Evolutionary conservation across 495 filamentous ascomycete genomes (phyloP).

Genomic region (Durotheca rogersii): DNA sequence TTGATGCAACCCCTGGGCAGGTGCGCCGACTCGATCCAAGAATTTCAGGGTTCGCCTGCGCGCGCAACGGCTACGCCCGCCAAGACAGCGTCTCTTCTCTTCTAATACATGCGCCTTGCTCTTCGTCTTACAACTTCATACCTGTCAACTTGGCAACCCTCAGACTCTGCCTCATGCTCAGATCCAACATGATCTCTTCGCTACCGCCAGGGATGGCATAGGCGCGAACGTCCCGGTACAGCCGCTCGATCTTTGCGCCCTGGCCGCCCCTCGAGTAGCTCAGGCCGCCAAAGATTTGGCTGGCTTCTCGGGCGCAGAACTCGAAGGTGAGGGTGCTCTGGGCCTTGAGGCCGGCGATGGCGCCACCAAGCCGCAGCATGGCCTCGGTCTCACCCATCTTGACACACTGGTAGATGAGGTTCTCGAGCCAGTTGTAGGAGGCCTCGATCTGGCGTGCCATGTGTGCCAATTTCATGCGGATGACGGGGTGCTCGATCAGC

Average conservation of each 20-base stretch:
- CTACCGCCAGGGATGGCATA: slow-evolving; percentile 96
- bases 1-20: slow-evolving; percentile 11
- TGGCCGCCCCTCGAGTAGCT: slow-evolving; percentile 92
- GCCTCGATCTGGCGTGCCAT: slow-evolving; percentile 99
- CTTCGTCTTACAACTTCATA: slow-evolving; percentile 77
- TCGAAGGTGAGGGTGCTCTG: slow-evolving; percentile 92
- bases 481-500: slow-evolving; percentile 94
- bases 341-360: slow-evolving; percentile 92
- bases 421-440: slow-evolving; percentile 96
- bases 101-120: slow-evolving; percentile 17
- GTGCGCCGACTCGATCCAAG: slow-evolving; percentile 9
- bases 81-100: background rate
- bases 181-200: slow-evolving; percentile 98
- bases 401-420: slow-evolving; percentile 87
- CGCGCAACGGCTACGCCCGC: background rate
- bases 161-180: slow-evolving; percentile 91
- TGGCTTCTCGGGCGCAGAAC: slow-evolving; percentile 94
- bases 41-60: background rate
- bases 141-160: slow-evolving; percentile 87
- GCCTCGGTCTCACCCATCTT: slow-evolving; percentile 93
- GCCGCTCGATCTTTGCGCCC: slow-evolving; percentile 90
- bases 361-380: slow-evolving; percentile 91
- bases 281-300: slow-evolving; percentile 95
- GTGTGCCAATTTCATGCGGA: slow-evolving; percentile 94
- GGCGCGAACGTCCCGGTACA: slow-evolving; percentile 95